These are phyloP conservation scores for Lactarius vividus DNA, from an alignment of 768 basidiomycete genomes.

Conservation along the genomic window DNA sequence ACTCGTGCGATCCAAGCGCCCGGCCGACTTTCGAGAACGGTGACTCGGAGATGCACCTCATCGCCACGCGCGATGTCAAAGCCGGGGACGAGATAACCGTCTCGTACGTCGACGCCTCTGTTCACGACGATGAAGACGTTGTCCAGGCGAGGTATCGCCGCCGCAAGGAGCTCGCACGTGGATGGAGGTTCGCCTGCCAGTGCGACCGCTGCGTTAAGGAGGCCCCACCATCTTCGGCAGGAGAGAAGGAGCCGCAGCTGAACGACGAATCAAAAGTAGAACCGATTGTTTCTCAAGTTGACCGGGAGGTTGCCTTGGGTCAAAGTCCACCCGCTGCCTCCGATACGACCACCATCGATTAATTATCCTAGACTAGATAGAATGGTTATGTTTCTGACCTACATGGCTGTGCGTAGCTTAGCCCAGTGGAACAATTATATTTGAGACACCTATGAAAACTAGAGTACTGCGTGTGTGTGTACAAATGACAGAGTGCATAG, in stretches of 20 bases:
- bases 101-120: constrained; percentile 69
- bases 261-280: constrained; percentile 54
- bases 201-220: constrained; percentile 67
- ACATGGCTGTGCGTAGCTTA: constrained; percentile 19
- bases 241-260: constrained; percentile 32
- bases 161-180: constrained; percentile 70
- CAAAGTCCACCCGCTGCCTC: constrained; percentile 21
- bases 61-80: constrained; percentile 64
- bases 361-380: neutral
- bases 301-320: constrained; percentile 8
- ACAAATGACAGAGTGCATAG: constrained; percentile 8
- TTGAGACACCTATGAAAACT: constrained; percentile 15
- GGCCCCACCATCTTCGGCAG: constrained; percentile 32
- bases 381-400: neutral
- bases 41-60: constrained; percentile 65
- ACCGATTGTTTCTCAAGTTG: constrained; percentile 32
- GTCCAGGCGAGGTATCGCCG: constrained; percentile 60
- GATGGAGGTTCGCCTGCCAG: constrained; percentile 78
- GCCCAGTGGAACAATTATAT: constrained; percentile 11
- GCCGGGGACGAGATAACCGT: constrained; percentile 75
- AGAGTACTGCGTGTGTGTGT: constrained; percentile 21
- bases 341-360: constrained; percentile 21
- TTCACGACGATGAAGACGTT: constrained; percentile 50
- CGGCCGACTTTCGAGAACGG: constrained; percentile 63
- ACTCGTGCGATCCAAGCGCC: constrained; percentile 72